Base-by-base conservation (phyloP, 2,329 filamentous ascomycete species). In the Davidsoniella eucalypti region DNA sequence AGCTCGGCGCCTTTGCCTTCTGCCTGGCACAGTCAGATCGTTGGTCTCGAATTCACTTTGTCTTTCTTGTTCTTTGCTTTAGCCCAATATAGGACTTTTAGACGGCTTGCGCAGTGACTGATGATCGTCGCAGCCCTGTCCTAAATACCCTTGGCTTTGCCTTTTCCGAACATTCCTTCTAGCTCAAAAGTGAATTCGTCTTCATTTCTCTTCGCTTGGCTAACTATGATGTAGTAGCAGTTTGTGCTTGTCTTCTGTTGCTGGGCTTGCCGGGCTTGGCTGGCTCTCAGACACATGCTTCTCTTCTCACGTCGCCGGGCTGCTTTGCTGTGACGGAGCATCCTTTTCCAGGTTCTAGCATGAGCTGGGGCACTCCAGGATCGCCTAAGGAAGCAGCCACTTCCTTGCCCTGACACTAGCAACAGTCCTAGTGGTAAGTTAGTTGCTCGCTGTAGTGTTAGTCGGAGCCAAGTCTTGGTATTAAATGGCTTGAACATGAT, bases 121-220 rank as follows among this genome's bases (percentile, higher is more conserved):
- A n/a, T 38, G 44, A 39, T 47, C 44, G 33, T 26, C 44, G 33
- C 44, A 21, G 44, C 14, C 29, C 39, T 38, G 44, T 10, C 44
- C 18, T 33, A 47, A 47, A 29, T 47, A 39, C 44, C 44, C 44
- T 47, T 33, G 18, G 23, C 18, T 33, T 47, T 25, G 25, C 14
- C 23, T 38, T 38, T 33, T 26, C 17, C 14, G 29, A 39, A 12
- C 17, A 21, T 38, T 21, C 16, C 37, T 47, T 37, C 29, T 47
- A 17, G 17, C 40, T 18, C 8, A 21, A 21, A 21, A 12, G 17
- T 5, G 17, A 16, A 42, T 10, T 10, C 17, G 23, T 23, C 23
- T 42, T 42, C 21, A 21, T 18, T 42, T 42, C 14, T 23, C 18
- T 8, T 12, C 23, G 5, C 18, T 14, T 23, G 23, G 12, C 8